Evolutionary conservation across 257 asterid species (phyloP), one percentile per base, ranked within the genome.

Genomic region (Scutellaria minor): DNA sequence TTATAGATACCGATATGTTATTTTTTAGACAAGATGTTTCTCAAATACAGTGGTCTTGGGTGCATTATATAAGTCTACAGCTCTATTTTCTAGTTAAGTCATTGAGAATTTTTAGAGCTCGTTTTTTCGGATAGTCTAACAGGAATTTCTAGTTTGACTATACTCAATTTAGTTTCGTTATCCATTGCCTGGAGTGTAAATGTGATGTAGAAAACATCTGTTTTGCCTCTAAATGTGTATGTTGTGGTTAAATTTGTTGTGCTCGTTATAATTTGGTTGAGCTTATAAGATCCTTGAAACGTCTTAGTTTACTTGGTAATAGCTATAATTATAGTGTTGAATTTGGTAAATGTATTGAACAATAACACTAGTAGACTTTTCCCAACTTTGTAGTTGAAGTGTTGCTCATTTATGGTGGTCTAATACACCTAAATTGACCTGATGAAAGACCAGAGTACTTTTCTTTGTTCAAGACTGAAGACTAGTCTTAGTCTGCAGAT

Each of bases 361-460:
- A 68, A 7, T 6, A 42, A 5, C 15, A 9, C 44, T 24, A 37
- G 22, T 52, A n/a, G 60, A 18, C 12, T 22, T 18, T 40, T 9
- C 12, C 14, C 20, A 11, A 12, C 7, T 31, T 31, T 7, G 39
- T 8, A 48, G 7, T 47, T 45, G 77, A 74, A 64, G 44, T 53
- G 35, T 54, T 13, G 31, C 14, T 62, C 58, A 58, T 45, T 42
- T 54, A 73, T 64, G 56, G 22, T 53, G 79, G 75, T 65, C 78
- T 35, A 65, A 75, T 22, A 53, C 74, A 75, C 81, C 79, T 71
- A 71, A 24, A 71, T 78, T 74, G 85, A 82, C 77, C 75, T 47
- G 60, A 24, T 0, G 1, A 27, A 65, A 15, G 73, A 73, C 64
- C 71, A 70, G 54, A 65, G 14, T 74, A 78, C 55, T 47, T 78